Conservation (phyloP, 495 filamentous ascomycete species). For the Recurvomyces mirabilis region DNA sequence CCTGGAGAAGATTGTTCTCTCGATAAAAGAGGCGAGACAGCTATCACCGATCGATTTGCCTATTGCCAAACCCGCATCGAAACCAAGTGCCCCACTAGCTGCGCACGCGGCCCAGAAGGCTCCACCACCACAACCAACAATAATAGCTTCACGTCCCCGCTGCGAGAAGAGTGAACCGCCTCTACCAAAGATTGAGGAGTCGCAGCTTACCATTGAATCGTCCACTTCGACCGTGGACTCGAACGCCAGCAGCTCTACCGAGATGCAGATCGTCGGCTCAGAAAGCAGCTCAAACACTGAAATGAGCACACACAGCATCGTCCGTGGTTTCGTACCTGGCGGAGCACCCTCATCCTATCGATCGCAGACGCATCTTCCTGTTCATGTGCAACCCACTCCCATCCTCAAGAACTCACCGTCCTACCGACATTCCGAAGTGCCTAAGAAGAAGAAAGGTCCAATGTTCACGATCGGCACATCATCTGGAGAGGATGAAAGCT, state of each 20-base stretch:
- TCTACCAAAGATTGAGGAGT: too few species aligned
- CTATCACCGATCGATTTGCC: slow-evolving; percentile 45
- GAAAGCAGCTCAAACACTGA: slow-evolving; percentile 33
- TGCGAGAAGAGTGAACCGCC: not conserved
- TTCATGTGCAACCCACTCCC: slow-evolving; percentile 33
- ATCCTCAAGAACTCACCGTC: slow-evolving; percentile 33
- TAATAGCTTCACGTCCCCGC: slow-evolving; percentile 22
- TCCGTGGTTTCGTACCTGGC: slow-evolving; percentile 79
- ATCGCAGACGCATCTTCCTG: slow-evolving; percentile 46
- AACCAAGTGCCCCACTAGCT: slow-evolving; percentile 10
- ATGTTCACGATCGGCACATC: slow-evolving; percentile 76
- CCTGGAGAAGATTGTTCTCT: slow-evolving; percentile 80
- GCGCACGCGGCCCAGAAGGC: slow-evolving; percentile 10
- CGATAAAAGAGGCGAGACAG: slow-evolving; percentile 68
- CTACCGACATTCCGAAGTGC: slow-evolving; percentile 23
- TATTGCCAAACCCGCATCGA: slow-evolving; percentile 10
- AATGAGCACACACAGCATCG: slow-evolving; percentile 58
- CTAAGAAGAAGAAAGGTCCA: slow-evolving; percentile 46
- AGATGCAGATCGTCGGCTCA: slow-evolving; percentile 23
- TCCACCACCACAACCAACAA: not conserved
- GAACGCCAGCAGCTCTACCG: slow-evolving; percentile 15
- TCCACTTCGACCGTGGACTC: slow-evolving; percentile 33
- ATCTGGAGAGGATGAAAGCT: slow-evolving; percentile 71
- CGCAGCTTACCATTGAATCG: slow-evolving; percentile 23
- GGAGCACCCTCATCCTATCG: slow-evolving; percentile 63